A percentile compares a stretch with the other conserved stretches of the same genome.
phyloP scores from a whole-genome alignment of 768 basidiomycete genomes.

The Phaeolepiota aurea region DNA sequence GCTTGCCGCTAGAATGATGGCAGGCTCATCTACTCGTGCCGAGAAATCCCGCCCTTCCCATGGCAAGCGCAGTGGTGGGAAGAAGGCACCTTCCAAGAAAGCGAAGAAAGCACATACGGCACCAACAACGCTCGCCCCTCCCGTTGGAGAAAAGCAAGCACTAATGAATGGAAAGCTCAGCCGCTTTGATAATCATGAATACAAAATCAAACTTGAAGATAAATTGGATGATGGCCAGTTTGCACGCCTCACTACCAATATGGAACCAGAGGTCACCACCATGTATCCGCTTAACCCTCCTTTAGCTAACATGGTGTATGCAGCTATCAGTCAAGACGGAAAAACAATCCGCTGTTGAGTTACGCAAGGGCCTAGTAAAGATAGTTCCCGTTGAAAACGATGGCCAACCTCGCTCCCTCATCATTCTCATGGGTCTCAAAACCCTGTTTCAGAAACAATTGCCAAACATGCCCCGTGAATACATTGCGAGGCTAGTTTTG shows the following conservation, averaged over 20 bases:
- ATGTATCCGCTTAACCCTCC: constrained; percentile 21
- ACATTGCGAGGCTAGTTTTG: constrained; percentile 92
- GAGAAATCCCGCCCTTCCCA: constrained; percentile 14
- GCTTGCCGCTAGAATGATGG: constrained; percentile 37
- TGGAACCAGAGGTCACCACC: constrained; percentile 50
- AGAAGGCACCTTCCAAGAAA: constrained; percentile 50
- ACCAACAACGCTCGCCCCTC: constrained; percentile 34
- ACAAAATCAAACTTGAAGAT: constrained; percentile 66
- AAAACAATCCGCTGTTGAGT: constrained; percentile 73
- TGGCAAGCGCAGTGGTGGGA: constrained; percentile 40
- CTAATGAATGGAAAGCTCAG: constrained; percentile 32
- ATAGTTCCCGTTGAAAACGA: constrained; percentile 85
- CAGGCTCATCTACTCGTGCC: constrained; percentile 14
- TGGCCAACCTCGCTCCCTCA: constrained; percentile 59
- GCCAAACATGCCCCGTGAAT: constrained; percentile 98
- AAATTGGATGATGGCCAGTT: constrained; percentile 75
- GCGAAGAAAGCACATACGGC: constrained; percentile 51
- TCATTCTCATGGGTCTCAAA: constrained; percentile 92
- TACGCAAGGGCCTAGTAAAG: constrained; percentile 75
- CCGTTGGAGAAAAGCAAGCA: constrained; percentile 26
- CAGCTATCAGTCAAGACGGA: constrained; percentile 55
- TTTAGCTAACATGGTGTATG: too few relatives aligned
- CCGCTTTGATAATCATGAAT: constrained; percentile 35
- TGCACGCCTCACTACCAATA: constrained; percentile 67
- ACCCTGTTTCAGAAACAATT: constrained; percentile 95